Base-by-base conservation (phyloP, 352 stramenopile species). In the Pythium insidiosum region DNA sequence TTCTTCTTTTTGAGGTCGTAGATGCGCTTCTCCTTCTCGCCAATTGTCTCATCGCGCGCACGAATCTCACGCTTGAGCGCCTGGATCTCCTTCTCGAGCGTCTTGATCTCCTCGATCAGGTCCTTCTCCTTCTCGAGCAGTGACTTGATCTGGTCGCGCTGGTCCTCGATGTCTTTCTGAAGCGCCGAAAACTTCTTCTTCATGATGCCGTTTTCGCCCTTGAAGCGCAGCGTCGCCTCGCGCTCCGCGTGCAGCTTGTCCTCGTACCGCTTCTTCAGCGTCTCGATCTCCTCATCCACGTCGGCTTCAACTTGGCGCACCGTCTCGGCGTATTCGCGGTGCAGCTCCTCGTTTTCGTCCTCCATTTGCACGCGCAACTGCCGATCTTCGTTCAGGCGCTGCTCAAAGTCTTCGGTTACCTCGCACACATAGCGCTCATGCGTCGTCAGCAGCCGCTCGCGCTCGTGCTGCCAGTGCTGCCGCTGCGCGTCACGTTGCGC, bases 1-100 rank as follows among this genome's bases (percentile, higher is more conserved):
- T 97, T 97, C 59, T 97, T 97, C 67, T 96, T 97, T 46, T 96
- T 96, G 1, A 97, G 63, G 44, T 97, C 90, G 46, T 95, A 96
- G 43, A 97, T 97, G 44, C 88, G 76, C 42, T 96, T 96, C 46
- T 97, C 92, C 56, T 97, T 97, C 38, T 97, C 91, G 15, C 75
- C 66, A 42, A 97, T 97, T 9, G 91, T 97, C 54, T 97, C 91
- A 47, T 97, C 91, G 7, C 91, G 84, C 33, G 95, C 84, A 1
- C 85, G 74, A 41, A 97, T 97, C 56, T 97, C 91, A 31, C 96
- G 95, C 60, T 97, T 97, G 26, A 97, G 82, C 3, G 77, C 84
- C 56, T 95, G 74, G 36, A 96, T 94, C 44, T 97, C 88, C 44
- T 96, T 97, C 52, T 96, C 81, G 0, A 95, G 61, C 16, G 56